phyloP scores from a whole-genome alignment of 129 eudicot species.

The Artemisia tridentata region DNA sequence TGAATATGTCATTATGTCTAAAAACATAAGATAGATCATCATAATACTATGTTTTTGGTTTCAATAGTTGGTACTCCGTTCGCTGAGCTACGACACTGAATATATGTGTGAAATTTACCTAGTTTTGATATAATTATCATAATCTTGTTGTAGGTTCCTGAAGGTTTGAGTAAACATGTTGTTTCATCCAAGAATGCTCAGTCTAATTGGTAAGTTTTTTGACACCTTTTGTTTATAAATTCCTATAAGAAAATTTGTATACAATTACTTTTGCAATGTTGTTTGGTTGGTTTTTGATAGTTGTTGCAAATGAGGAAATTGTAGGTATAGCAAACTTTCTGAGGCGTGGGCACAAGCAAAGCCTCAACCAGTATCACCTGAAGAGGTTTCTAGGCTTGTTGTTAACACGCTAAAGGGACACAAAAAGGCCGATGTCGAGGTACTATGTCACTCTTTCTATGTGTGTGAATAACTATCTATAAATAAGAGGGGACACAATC shows the following conservation, averaged over 20 bases:
- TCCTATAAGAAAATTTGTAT: not conserved
- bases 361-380: constrained; percentile 79
- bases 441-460: constrained; percentile 15
- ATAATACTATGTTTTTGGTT: no score
- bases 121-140: not conserved
- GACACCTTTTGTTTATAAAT: not conserved
- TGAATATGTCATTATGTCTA: no score
- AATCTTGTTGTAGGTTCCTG: constrained; percentile 66
- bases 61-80: no score
- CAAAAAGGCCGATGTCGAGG: constrained; percentile 93
- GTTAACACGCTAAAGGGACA: constrained; percentile 69
- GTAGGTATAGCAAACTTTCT: constrained; percentile 76
- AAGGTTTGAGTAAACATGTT: constrained; percentile 79
- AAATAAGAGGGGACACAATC: not conserved
- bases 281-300: not conserved
- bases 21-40: no score
- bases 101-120: no score
- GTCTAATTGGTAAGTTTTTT: constrained; percentile 62
- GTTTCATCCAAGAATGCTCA: constrained; percentile 95
- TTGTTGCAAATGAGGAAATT: not conserved
- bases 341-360: constrained; percentile 71
- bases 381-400: constrained; percentile 71
- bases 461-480: no score
- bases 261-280: not conserved
- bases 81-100: no score